Base-by-base conservation (phyloP, 345 rosid species). In the Stellera chamaejasme region DNA sequence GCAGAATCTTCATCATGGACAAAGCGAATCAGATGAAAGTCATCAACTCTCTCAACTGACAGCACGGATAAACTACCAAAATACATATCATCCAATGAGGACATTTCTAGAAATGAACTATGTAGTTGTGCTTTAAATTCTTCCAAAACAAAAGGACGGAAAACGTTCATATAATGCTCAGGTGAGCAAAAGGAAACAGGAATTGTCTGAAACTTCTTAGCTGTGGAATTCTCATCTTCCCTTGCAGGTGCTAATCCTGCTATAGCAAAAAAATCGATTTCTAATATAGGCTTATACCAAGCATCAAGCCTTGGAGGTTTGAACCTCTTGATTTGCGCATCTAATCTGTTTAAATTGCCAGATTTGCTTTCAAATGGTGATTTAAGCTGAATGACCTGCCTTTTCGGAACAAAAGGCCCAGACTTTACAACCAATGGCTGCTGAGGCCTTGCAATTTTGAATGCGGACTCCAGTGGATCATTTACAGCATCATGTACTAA, bases 91-190 rank as follows among this genome's bases (percentile, higher is more conserved):
- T 82, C 97, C 86, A 72, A 71, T 44, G 99, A 86, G 41, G 95
- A 84, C 77, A 82, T 75, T 68, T 88, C 97, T 56, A 76, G 73
- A 68, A 79, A 93, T 64, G 88, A 84, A 77, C 81, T 82, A 58
- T 78, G 76, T 54, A 93, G 70, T 69, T 93, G 99, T 57, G 99
- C 99, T 75, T 84, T 93, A 61, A 93, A 93, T 79, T 93, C 99
- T 77, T 93, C 96, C 68, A 93, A 66, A 64, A 93, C 89, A 70
- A 93, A 77, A 7, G 99, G 99, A 59, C 80, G 91, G 60, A 89
- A 93, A 65, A 86, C 81, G 51, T 74, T 75, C n/a, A 93, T 66
- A 68, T 86, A 93, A 39, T 93, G 84, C 54, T 84, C 89, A 67
- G 90, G 82, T 63, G 97, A 84, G 59, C 74, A 70, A 72, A 93